Evolutionary conservation across 2,329 filamentous ascomycete genomes (phyloP).

Genomic region (Ophidiomyces ophidiicola): DNA sequence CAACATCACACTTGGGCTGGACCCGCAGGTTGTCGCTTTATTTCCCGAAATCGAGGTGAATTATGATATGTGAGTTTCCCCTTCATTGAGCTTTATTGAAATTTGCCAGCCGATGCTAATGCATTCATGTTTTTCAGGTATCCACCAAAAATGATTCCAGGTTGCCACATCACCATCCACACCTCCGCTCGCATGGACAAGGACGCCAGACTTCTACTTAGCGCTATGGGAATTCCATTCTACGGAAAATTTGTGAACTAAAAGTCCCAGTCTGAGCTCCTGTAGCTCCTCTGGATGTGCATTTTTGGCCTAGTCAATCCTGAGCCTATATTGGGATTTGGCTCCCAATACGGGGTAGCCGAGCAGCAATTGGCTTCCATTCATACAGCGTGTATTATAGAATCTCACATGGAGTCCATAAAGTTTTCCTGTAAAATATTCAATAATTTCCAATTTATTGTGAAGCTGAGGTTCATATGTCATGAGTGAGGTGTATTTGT

Average conservation of each 20-base stretch:
- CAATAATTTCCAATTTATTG: too few relatives aligned
- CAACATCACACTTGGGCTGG: slow-evolving; percentile 74
- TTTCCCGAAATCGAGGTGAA: slow-evolving; percentile 95
- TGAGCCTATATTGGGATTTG: background rate
- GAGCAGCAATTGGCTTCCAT: too few relatives aligned
- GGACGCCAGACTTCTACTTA: slow-evolving; percentile 66
- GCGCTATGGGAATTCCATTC: slow-evolving; percentile 65
- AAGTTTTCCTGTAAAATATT: too few relatives aligned
- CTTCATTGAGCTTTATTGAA: background rate
- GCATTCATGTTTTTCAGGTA: slow-evolving; percentile 36
- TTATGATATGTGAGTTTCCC: slow-evolving; percentile 63
- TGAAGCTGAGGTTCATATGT: background rate
- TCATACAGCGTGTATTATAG: too few relatives aligned
- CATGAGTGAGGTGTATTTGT: background rate
- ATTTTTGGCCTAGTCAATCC: too few relatives aligned
- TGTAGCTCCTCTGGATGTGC: background rate
- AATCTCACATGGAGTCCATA: too few relatives aligned
- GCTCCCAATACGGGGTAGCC: too few relatives aligned
- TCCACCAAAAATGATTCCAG: slow-evolving; percentile 65
- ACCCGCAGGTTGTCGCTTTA: slow-evolving; percentile 58
- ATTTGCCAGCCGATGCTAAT: background rate
- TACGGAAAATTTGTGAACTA: slow-evolving; percentile 57
- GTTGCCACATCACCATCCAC: slow-evolving; percentile 69
- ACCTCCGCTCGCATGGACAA: slow-evolving; percentile 75
- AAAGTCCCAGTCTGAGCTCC: background rate